These are phyloP conservation scores for Ceratocystis destructans DNA, from an alignment of 2,329 filamentous ascomycete genomes.

Conservation along the genomic window DNA sequence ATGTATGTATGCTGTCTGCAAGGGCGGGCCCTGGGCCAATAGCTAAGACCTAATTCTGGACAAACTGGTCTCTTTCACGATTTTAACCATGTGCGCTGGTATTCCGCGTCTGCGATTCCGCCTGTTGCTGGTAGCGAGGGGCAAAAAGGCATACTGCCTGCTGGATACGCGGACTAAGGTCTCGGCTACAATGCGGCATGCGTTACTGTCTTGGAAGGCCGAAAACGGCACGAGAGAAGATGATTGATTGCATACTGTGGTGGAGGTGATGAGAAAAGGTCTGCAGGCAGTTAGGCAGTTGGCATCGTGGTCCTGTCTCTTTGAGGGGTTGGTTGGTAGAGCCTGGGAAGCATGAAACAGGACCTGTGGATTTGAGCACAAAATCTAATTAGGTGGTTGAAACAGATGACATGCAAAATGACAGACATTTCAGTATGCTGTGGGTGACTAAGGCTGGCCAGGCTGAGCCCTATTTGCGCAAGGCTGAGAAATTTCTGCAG, in stretches of 20 bases:
- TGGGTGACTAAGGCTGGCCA: neutral
- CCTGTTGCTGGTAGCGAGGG: conserved; percentile 22
- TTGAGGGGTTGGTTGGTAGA: neutral
- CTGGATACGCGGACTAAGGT: conserved; percentile 21
- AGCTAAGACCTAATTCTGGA: conserved; percentile 21
- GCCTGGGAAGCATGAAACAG: neutral
- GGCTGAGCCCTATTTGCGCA: neutral
- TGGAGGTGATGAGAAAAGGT: conserved; percentile 25
- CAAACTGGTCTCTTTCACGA: conserved; percentile 32
- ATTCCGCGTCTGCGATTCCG: conserved; percentile 24
- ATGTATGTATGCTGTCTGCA: conserved; percentile 15
- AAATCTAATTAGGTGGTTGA: too few species aligned
- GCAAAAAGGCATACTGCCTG: conserved; percentile 23
- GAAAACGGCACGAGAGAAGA: neutral
- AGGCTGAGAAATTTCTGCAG: neutral
- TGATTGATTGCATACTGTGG: conserved; percentile 9
- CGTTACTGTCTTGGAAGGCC: conserved; percentile 20
- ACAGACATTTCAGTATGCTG: neutral
- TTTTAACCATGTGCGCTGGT: conserved; percentile 28
- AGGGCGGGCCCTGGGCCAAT: conserved; percentile 19
- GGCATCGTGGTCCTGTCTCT: neutral
- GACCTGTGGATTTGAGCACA: neutral
- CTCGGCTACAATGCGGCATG: conserved; percentile 22
- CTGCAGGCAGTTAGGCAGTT: conserved; percentile 19
- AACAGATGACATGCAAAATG: neutral